A percentile compares a stretch with the other conserved stretches of the same genome.
Conservation (phyloP, 345 rosid genomes). For the Brassica carinata region DNA sequence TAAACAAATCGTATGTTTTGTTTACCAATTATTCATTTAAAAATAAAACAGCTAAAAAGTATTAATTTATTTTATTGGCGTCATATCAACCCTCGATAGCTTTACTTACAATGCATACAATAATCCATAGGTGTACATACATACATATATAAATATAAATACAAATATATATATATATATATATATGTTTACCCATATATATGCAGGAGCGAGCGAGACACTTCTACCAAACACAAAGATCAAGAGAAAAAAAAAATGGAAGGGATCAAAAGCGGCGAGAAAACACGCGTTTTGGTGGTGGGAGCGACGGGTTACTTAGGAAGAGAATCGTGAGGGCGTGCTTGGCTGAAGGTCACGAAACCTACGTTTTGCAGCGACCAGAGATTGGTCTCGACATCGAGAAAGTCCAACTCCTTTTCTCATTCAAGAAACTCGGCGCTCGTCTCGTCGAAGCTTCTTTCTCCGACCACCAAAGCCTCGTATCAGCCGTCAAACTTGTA, state of each 20-base stretch:
- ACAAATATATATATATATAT: background rate
- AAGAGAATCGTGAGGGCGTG: constrained; percentile 80
- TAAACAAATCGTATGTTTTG: background rate
- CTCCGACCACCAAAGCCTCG: constrained; percentile 49
- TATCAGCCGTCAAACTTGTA: constrained; percentile 58
- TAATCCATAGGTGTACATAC: constrained; percentile 24
- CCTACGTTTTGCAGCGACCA: constrained; percentile 58
- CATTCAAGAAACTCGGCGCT: constrained; percentile 64
- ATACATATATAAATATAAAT: no score
- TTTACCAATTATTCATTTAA: background rate
- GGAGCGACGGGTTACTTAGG: constrained; percentile 81
- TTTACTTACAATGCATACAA: constrained; percentile 39
- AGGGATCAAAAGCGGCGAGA: constrained; percentile 9
- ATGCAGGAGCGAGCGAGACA: background rate
- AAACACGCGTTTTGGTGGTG: constrained; percentile 58
- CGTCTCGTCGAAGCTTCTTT: constrained; percentile 60
- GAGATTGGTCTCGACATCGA: constrained; percentile 77
- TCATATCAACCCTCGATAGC: constrained; percentile 19
- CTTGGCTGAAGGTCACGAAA: constrained; percentile 63
- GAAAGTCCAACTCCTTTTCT: constrained; percentile 62
- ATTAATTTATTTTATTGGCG: background rate
- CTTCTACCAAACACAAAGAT: constrained; percentile 4
- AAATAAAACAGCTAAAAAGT: background rate
- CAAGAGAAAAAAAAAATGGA: constrained; percentile 14
- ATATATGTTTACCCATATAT: constrained; percentile 12